These are phyloP conservation scores for Epichloe bromicola DNA, from an alignment of 2,329 filamentous ascomycete genomes.

Conservation along the genomic window DNA sequence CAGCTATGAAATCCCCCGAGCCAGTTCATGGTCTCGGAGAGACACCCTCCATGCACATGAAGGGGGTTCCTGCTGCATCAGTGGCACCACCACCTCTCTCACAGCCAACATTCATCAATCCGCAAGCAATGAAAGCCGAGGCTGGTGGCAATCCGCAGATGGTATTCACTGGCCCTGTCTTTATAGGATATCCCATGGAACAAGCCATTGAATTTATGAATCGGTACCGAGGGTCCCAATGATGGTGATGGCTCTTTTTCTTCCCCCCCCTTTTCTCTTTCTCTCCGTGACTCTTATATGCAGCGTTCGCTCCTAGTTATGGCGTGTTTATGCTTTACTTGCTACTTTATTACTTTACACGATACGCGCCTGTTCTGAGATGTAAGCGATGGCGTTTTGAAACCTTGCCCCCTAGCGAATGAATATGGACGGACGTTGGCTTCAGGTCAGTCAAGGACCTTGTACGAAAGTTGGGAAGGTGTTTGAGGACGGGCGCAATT, in stretches of 20 bases:
- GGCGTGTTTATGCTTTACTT: constrained; percentile 1
- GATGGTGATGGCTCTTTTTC: constrained; percentile 1
- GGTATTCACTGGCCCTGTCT: constrained; percentile 86
- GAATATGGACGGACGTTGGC: not conserved
- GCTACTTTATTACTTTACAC: constrained; percentile 1
- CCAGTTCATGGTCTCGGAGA: constrained; percentile 4
- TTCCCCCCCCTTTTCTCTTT: not conserved
- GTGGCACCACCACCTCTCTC: constrained; percentile 7
- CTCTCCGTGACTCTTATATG: not conserved
- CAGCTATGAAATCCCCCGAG: constrained; percentile 7
- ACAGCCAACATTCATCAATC: constrained; percentile 41
- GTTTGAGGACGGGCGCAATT: not conserved
- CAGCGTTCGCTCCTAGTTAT: not conserved
- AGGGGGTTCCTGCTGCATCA: constrained; percentile 6
- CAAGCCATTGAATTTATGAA: constrained; percentile 68
- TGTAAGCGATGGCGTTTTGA: constrained; percentile 3
- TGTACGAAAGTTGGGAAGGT: not conserved
- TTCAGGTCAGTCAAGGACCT: not conserved
- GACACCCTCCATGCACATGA: constrained; percentile 12
- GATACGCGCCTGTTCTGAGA: constrained; percentile 6
- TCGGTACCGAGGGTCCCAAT: constrained; percentile 29
- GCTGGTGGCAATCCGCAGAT: constrained; percentile 44
- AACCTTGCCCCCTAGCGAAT: not conserved
- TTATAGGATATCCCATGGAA: constrained; percentile 80
- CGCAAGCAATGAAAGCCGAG: constrained; percentile 21